These are phyloP conservation scores for Podospora didyma DNA, from an alignment of 495 filamentous ascomycete species.

Conservation along the genomic window DNA sequence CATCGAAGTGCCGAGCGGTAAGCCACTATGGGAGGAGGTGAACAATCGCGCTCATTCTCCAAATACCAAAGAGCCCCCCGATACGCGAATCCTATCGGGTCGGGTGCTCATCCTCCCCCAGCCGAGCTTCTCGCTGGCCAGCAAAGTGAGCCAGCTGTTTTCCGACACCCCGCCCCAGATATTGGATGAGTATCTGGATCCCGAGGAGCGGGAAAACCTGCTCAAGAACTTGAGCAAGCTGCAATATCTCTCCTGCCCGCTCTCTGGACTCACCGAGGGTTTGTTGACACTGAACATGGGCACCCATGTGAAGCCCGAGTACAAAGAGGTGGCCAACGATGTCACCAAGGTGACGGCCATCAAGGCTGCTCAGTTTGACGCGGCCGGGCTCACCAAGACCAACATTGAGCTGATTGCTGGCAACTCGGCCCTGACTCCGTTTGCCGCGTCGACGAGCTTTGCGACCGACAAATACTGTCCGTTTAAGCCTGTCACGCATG, in stretches of 20 bases:
- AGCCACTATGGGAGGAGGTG: neutral
- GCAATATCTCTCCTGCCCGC: constrained; percentile 33
- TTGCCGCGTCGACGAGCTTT: constrained; percentile 14
- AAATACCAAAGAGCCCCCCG: neutral
- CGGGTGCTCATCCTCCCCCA: constrained; percentile 44
- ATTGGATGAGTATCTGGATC: constrained; percentile 4
- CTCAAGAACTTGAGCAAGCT: constrained; percentile 14
- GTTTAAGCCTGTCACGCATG: constrained; percentile 47
- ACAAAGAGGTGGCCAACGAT: constrained; percentile 24
- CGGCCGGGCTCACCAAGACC: neutral
- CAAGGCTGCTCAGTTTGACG: constrained; percentile 9
- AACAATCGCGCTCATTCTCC: neutral
- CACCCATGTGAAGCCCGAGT: constrained; percentile 41
- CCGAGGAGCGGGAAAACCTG: neutral
- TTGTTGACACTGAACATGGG: constrained; percentile 40
- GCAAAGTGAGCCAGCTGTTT: constrained; percentile 34
- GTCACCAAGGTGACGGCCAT: constrained; percentile 9
- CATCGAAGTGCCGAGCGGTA: constrained; percentile 5
- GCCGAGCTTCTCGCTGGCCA: constrained; percentile 33
- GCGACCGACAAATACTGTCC: neutral
- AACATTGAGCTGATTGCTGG: constrained; percentile 15
- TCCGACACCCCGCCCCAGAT: constrained; percentile 17
- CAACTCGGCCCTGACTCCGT: constrained; percentile 30
- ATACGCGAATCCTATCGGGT: constrained; percentile 16
- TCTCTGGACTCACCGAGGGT: constrained; percentile 39